A percentile compares a stretch with the other conserved stretches of the same genome.
Evolutionary conservation across 495 filamentous ascomycete genomes (phyloP).

Genomic region (Penicillium waksmanii): DNA sequence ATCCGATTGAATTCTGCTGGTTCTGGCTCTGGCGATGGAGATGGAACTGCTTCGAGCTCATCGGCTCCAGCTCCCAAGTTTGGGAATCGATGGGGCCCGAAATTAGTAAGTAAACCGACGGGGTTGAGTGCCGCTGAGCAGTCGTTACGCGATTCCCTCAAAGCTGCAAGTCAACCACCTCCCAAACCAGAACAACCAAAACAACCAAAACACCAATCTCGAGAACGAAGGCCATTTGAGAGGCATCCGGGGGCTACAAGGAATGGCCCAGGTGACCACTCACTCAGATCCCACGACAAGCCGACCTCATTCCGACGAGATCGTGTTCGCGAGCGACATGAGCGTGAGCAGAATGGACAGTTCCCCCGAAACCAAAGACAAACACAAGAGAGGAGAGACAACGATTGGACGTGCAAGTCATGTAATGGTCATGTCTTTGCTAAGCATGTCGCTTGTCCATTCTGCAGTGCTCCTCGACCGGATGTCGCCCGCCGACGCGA

Average conservation of each 20-base stretch:
- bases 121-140: slow-evolving; percentile 42
- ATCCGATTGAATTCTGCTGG: slow-evolving; percentile 28
- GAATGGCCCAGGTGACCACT: neutral
- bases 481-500: slow-evolving; percentile 8
- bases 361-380: neutral
- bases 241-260: slow-evolving; percentile 1
- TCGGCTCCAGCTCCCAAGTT: slow-evolving; percentile 26
- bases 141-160: slow-evolving; percentile 36
- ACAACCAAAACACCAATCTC: neutral
- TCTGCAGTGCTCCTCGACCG: slow-evolving; percentile 34
- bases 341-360: slow-evolving; percentile 4
- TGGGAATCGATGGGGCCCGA: slow-evolving; percentile 30
- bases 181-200: slow-evolving; percentile 7
- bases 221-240: neutral
- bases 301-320: neutral
- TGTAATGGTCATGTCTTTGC: slow-evolving; percentile 33
- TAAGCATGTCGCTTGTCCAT: slow-evolving; percentile 30
- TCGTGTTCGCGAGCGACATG: slow-evolving; percentile 1
- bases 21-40: slow-evolving; percentile 9
- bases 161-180: slow-evolving; percentile 19
- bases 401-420: slow-evolving; percentile 41
- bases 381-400: slow-evolving; percentile 6
- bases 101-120: slow-evolving; percentile 23
- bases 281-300: neutral
- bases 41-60: slow-evolving; percentile 9